These are phyloP conservation scores for Microglena sp. DNA, from an alignment of 139 green algal species.

Conservation along the genomic window DNA sequence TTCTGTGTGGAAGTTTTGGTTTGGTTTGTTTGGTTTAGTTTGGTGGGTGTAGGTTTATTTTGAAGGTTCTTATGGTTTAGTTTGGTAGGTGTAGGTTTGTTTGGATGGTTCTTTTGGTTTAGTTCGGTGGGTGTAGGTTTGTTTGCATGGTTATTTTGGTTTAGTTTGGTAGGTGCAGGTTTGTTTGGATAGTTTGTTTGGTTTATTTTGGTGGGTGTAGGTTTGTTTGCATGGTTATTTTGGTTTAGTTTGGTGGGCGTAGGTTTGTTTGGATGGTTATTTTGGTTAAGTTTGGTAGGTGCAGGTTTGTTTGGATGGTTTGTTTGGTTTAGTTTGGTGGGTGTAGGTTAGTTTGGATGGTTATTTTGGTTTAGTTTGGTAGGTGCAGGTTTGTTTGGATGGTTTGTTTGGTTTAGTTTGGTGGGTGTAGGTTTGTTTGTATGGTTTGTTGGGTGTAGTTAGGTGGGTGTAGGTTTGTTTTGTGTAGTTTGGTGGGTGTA, in stretches of 20 bases:
- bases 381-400: no score
- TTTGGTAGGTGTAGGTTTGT: no score
- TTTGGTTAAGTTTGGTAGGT: no score
- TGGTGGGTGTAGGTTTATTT: not conserved
- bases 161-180: no score
- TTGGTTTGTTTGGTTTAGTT: not conserved
- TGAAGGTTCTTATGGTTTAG: no score
- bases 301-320: not conserved
- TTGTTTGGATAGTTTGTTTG: no score
- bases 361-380: no score
- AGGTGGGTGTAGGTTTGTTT: not conserved
- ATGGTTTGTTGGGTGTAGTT: not conserved
- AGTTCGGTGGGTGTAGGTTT: no score
- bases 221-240: not conserved
- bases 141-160: no score
- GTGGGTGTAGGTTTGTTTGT: not conserved
- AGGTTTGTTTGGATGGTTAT: not conserved
- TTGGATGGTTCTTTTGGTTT: no score
- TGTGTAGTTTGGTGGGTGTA: not conserved
- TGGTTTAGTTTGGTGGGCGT: not conserved
- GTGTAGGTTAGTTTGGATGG: not conserved
- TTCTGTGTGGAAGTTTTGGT: not conserved
- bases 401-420: no score
- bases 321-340: not conserved
- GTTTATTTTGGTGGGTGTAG: not conserved